phyloP scores from a whole-genome alignment of 2,329 filamentous ascomycete genomes.

The Pyrenophora graminea region DNA sequence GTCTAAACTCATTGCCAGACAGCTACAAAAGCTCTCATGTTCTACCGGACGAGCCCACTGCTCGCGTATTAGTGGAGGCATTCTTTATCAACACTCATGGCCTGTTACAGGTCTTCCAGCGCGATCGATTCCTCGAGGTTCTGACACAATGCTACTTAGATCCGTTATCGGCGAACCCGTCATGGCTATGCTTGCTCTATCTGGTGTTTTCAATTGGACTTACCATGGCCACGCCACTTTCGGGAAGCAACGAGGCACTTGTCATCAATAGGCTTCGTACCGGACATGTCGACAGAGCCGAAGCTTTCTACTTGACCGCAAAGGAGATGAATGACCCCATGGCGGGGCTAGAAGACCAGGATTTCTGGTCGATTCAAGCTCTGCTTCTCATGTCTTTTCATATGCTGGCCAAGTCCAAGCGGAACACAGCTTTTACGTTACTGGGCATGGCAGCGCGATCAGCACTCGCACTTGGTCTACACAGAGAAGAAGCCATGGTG shows the following conservation, averaged over 20 bases:
- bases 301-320: conserved; percentile 66
- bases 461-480: conserved; percentile 65
- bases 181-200: conserved; percentile 64
- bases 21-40: conserved; percentile 56
- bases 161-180: conserved; percentile 55
- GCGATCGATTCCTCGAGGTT: conserved; percentile 53
- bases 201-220: conserved; percentile 67
- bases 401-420: conserved; percentile 63
- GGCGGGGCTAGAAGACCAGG: conserved; percentile 62
- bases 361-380: conserved; percentile 69
- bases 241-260: conserved; percentile 54
- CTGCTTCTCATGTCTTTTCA: conserved; percentile 67
- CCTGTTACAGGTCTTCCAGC: conserved; percentile 64
- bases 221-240: conserved; percentile 59
- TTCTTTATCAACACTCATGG: conserved; percentile 69
- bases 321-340: conserved; percentile 57
- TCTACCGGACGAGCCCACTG: conserved; percentile 60
- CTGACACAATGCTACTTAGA: conserved; percentile 61
- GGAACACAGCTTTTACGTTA: conserved; percentile 66
- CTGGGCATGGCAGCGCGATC: conserved; percentile 66
- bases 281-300: conserved; percentile 59
- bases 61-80: conserved; percentile 59
- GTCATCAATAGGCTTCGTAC: conserved; percentile 58
- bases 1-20: conserved; percentile 54
- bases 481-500: conserved; percentile 62